Conservation (phyloP, 306 rosid species). For the Arachis hypogaea region DNA sequence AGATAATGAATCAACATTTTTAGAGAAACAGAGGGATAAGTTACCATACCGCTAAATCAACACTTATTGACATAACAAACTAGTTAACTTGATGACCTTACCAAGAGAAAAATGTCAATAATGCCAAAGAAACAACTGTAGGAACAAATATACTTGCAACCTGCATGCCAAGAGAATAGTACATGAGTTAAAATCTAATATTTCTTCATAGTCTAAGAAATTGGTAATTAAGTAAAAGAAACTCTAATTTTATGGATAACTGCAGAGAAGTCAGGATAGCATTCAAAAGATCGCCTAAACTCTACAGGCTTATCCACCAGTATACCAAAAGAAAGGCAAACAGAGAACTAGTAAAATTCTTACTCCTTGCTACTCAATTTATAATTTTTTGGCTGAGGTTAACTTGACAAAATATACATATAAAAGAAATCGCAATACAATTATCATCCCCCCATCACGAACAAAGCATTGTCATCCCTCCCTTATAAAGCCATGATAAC, state of each 20-base stretch:
- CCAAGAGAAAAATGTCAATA: slow-evolving; percentile 80
- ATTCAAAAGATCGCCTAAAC: slow-evolving; percentile 19
- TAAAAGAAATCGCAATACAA: neutral
- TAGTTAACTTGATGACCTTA: slow-evolving; percentile 51
- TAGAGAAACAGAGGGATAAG: slow-evolving; percentile 27
- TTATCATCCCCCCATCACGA: slow-evolving; percentile 10
- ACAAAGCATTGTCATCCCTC: slow-evolving; percentile 20
- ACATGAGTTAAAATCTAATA: slow-evolving; percentile 34
- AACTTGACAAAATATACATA: neutral
- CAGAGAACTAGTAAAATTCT: slow-evolving; percentile 3
- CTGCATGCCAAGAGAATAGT: slow-evolving; percentile 56
- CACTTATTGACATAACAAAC: slow-evolving; percentile 15
- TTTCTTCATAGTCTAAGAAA: slow-evolving; percentile 25
- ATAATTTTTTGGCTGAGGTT: slow-evolving; percentile 6
- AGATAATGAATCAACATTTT: slow-evolving; percentile 24
- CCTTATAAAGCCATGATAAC: slow-evolving; percentile 21
- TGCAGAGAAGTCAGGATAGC: neutral
- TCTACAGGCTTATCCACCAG: slow-evolving; percentile 20
- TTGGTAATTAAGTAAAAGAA: slow-evolving; percentile 8
- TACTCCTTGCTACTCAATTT: slow-evolving; percentile 27
- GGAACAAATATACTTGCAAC: slow-evolving; percentile 98
- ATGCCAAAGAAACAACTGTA: slow-evolving; percentile 72
- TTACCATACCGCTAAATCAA: slow-evolving; percentile 30
- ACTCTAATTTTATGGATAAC: slow-evolving; percentile 5
- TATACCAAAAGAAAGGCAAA: slow-evolving; percentile 15